Conservation (phyloP, 495 filamentous ascomycete genomes). For the Podospora anserina region DNA sequence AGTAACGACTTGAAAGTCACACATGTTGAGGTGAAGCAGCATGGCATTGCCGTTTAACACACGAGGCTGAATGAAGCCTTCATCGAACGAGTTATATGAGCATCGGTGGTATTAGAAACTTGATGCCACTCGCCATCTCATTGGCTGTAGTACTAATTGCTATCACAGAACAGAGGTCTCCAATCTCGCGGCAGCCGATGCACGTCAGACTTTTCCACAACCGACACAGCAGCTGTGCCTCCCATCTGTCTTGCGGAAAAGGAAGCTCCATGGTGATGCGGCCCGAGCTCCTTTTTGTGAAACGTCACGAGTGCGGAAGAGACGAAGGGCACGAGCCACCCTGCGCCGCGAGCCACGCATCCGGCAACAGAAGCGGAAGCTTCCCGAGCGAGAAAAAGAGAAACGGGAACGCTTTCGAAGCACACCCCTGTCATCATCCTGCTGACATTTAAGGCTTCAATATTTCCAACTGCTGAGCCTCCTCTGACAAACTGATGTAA, state of each 20-base stretch:
- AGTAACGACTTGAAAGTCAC: no score
- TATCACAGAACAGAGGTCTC: background rate
- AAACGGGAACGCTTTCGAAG: background rate
- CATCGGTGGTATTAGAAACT: background rate
- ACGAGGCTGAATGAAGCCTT: background rate
- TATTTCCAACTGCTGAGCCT: conserved; percentile 1
- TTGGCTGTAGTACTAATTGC: background rate
- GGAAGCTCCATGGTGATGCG: conserved; percentile 6
- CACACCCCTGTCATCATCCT: conserved; percentile 1
- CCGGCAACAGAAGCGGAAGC: background rate
- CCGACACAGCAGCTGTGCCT: background rate
- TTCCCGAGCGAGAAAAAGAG: background rate
- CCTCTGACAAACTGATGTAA: background rate
- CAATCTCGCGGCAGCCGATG: background rate
- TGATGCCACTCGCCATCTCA: background rate
- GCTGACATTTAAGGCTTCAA: conserved; percentile 7
- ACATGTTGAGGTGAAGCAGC: no score
- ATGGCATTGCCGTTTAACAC: background rate
- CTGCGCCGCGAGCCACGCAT: background rate
- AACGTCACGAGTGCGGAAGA: background rate
- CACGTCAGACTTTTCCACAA: background rate
- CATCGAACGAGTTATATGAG: background rate
- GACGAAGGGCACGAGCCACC: conserved; percentile 3
- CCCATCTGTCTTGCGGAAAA: background rate
- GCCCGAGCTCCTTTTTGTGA: conserved; percentile 13